Conservation (phyloP, 805 yeast genomes). For the Saturnispora sekii region DNA sequence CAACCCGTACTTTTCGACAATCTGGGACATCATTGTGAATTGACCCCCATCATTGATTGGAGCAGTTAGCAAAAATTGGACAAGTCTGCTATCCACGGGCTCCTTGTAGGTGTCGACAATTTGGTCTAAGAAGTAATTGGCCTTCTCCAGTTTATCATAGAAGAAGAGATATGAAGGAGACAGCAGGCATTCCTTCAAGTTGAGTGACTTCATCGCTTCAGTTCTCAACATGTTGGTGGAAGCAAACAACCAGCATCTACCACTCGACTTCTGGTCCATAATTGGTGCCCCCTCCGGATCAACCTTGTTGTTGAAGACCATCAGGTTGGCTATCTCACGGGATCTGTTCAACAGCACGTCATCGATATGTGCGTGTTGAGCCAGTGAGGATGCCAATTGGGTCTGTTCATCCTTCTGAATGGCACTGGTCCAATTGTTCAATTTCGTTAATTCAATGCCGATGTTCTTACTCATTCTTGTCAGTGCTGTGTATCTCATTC, state of each 20-base stretch:
- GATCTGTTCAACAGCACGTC: conserved; percentile 31
- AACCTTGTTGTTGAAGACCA: conserved; percentile 35
- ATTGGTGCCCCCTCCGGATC: conserved; percentile 51
- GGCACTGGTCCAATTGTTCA: conserved; percentile 23
- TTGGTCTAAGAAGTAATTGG: conserved; percentile 71
- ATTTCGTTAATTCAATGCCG: conserved; percentile 4
- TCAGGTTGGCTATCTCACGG: conserved; percentile 23
- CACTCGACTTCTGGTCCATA: conserved; percentile 65
- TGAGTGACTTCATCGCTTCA: conserved; percentile 49
- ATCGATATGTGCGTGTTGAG: conserved; percentile 30
- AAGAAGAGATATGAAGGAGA: conserved; percentile 75
- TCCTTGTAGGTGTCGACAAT: conserved; percentile 59
- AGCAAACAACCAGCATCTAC: conserved; percentile 88
- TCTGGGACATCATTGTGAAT: conserved; percentile 71
- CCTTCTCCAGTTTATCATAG: conserved; percentile 79
- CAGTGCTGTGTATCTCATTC: not conserved
- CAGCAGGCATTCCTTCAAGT: conserved; percentile 59
- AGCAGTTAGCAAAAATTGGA: conserved; percentile 52
- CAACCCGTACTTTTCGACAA: conserved; percentile 71
- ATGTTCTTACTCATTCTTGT: not conserved
- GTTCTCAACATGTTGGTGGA: conserved; percentile 65
- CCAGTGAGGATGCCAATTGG: conserved; percentile 25
- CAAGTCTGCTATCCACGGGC: conserved; percentile 58
- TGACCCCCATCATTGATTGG: conserved; percentile 86
- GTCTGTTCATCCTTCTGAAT: conserved; percentile 21